A percentile compares a stretch with the other conserved stretches of the same genome.
Conservation (phyloP, 2,329 filamentous ascomycete species). For the Dryadomyces quercus-mongolicae region DNA sequence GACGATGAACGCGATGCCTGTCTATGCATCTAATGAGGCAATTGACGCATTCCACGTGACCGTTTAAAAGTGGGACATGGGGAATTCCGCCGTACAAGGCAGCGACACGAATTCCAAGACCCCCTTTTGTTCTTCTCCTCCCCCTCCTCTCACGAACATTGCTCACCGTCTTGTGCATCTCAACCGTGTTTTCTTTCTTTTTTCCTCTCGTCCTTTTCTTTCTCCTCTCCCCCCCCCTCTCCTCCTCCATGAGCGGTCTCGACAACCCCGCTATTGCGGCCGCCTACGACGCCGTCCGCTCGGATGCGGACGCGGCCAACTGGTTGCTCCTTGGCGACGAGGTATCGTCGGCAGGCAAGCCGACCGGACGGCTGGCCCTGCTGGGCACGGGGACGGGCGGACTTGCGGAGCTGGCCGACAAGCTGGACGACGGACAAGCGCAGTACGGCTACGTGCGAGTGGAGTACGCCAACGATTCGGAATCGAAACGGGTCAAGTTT, state of each 20-base stretch:
- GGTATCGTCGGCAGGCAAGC: conserved; percentile 39
- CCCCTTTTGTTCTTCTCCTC: conserved; percentile 3
- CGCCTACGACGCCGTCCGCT: conserved; percentile 56
- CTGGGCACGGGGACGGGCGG: conserved; percentile 47
- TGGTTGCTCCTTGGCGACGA: conserved; percentile 57
- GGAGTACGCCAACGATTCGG: conserved; percentile 60
- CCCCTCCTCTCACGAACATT: no score
- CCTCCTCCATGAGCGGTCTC: conserved; percentile 37
- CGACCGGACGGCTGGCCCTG: conserved; percentile 42
- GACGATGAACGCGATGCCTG: no score
- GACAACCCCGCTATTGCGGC: conserved; percentile 46
- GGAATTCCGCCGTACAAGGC: background rate
- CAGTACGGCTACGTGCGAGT: conserved; percentile 55
- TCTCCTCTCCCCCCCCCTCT: background rate
- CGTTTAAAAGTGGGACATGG: background rate
- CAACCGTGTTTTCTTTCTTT: background rate
- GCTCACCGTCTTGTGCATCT: no score
- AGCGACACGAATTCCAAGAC: background rate
- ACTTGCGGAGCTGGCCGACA: conserved; percentile 41
- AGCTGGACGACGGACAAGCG: conserved; percentile 46
- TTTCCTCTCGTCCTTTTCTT: background rate
- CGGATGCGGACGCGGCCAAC: conserved; percentile 52
- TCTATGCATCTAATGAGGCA: no score
- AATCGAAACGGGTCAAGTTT: conserved; percentile 58
- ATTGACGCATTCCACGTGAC: background rate